phyloP scores from a whole-genome alignment of 2,329 filamentous ascomycete genomes.

The Venturia oleaginea region DNA sequence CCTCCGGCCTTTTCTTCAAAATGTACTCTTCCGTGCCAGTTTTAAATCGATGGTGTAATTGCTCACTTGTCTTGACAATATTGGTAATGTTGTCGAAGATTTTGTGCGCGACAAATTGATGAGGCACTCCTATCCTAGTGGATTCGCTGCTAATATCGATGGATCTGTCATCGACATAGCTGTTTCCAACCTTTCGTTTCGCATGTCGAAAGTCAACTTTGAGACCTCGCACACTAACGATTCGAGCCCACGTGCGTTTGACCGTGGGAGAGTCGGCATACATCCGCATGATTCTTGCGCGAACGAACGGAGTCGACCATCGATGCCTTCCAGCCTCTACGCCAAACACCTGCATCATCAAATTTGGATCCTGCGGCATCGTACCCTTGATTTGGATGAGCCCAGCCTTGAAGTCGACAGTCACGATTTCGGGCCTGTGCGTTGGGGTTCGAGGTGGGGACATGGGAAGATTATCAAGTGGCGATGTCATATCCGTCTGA shows the following conservation, averaged over 20 bases:
- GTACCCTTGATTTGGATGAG: constrained; percentile 81
- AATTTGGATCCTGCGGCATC: constrained; percentile 78
- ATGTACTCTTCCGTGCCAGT: constrained; percentile 85
- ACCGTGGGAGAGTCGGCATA: constrained; percentile 83
- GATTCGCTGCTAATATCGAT: constrained; percentile 80
- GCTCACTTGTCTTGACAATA: constrained; percentile 73
- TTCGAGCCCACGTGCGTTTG: constrained; percentile 72
- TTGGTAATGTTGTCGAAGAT: constrained; percentile 94
- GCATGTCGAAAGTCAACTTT: constrained; percentile 73
- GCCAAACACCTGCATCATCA: constrained; percentile 83
- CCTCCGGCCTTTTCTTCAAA: constrained; percentile 74
- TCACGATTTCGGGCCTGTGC: constrained; percentile 55
- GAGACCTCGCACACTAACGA: constrained; percentile 73
- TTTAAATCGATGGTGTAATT: constrained; percentile 87
- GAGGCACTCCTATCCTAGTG: constrained; percentile 77
- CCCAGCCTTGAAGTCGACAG: constrained; percentile 71
- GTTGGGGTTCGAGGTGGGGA: constrained; percentile 8
- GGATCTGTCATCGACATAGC: constrained; percentile 62
- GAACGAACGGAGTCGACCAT: constrained; percentile 76
- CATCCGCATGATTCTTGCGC: constrained; percentile 68
- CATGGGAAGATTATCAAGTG: not conserved
- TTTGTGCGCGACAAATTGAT: constrained; percentile 80
- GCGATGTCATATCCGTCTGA: not conserved
- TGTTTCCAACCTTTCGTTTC: constrained; percentile 56
- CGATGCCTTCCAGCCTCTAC: constrained; percentile 76